A percentile compares a stretch with the other conserved stretches of the same genome.
phyloP scores from a whole-genome alignment of 768 basidiomycete species.

The Boletus reticulatus region DNA sequence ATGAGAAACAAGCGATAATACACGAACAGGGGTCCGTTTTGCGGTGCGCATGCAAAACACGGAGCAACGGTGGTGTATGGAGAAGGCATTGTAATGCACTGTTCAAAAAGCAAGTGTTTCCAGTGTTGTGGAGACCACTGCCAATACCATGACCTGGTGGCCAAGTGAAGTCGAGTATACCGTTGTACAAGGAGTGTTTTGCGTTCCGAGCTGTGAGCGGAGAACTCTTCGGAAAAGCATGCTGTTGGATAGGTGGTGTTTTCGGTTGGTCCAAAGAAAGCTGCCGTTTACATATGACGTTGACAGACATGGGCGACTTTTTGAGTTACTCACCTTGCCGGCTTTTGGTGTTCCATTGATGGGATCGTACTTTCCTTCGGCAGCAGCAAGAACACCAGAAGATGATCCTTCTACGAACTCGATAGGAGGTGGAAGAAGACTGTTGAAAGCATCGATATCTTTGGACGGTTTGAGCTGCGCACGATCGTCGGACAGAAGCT shows the following conservation, averaged over 20 bases:
- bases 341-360: conserved; percentile 68
- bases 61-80: conserved; percentile 86
- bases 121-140: conserved; percentile 75
- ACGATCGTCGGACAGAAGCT: conserved; percentile 49
- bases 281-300: conserved; percentile 3
- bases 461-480: conserved; percentile 62
- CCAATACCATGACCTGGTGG: conserved; percentile 48
- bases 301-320: background rate
- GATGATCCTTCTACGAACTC: conserved; percentile 87
- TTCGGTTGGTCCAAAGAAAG: conserved; percentile 21
- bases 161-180: conserved; percentile 63
- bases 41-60: conserved; percentile 51
- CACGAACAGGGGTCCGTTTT: conserved; percentile 58
- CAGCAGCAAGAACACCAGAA: conserved; percentile 65
- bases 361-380: conserved; percentile 77
- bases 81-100: conserved; percentile 90
- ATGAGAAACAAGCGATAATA: background rate
- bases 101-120: conserved; percentile 97
- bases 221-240: conserved; percentile 29
- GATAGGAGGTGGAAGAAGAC: conserved; percentile 72
- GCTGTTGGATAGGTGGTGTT: conserved; percentile 24
- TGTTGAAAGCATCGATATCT: conserved; percentile 75
- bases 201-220: conserved; percentile 20
- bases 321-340: conserved; percentile 41
- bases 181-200: conserved; percentile 45